phyloP scores from a whole-genome alignment of 257 asterid species.

The Nicotiana undulata region DNA sequence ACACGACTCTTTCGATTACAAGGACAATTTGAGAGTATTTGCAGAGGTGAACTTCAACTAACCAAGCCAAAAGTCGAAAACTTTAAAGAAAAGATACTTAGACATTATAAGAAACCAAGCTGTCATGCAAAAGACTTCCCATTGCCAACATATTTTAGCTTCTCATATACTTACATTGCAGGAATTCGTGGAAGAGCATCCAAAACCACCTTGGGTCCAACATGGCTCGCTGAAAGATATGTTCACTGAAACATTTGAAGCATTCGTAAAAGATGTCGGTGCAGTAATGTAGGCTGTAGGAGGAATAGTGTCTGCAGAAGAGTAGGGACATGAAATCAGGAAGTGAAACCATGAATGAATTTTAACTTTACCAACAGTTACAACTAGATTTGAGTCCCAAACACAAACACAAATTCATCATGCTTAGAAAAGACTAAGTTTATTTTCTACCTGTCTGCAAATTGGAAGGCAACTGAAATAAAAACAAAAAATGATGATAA shows the following conservation, averaged over 20 bases:
- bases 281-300: slow-evolving; percentile 69
- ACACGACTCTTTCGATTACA: background rate
- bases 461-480: background rate
- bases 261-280: slow-evolving; percentile 53
- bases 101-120: background rate
- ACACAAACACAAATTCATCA: background rate
- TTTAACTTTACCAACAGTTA: background rate
- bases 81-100: background rate
- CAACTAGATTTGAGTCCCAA: background rate
- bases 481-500: background rate
- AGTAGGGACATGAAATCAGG: background rate
- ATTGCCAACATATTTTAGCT: slow-evolving; percentile 16
- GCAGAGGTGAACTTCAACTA: background rate
- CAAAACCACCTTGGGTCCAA: slow-evolving; percentile 58
- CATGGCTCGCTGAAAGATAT: slow-evolving; percentile 75
- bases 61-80: background rate
- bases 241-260: slow-evolving; percentile 53
- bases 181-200: slow-evolving; percentile 56
- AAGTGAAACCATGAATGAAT: slow-evolving; percentile 5
- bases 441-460: background rate
- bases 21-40: background rate
- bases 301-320: slow-evolving; percentile 59
- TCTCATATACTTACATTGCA: slow-evolving; percentile 79
- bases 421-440: background rate
- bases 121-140: background rate